A percentile compares a stretch with the other conserved stretches of the same genome.
These are phyloP conservation scores for Didymella sp. DNA, from an alignment of 2,329 filamentous ascomycete genomes.

Conservation along the genomic window DNA sequence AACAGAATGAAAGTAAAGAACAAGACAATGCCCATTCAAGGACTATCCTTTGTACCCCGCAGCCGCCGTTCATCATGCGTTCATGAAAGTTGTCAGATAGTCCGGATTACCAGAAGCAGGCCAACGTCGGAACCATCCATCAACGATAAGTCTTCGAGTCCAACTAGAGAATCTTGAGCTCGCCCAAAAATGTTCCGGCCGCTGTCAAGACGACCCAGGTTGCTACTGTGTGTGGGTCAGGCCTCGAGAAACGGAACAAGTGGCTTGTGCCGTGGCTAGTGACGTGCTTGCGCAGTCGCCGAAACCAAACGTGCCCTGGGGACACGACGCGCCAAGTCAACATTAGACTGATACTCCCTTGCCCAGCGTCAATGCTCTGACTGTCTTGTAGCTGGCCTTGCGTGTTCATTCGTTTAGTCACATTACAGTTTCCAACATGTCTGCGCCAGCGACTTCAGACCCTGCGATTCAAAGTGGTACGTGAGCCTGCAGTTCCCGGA, in stretches of 20 bases:
- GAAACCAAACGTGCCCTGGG: slow-evolving; percentile 33
- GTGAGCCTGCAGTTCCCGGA: slow-evolving; percentile 38
- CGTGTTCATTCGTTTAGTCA: slow-evolving; percentile 1
- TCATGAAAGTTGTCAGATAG: neutral
- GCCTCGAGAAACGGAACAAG: slow-evolving; percentile 11
- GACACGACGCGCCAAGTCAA: slow-evolving; percentile 49
- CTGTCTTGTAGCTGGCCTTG: slow-evolving; percentile 14
- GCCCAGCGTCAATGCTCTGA: slow-evolving; percentile 21
- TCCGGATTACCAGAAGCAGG: neutral
- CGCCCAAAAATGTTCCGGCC: neutral
- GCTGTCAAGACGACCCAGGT: neutral
- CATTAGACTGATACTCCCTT: slow-evolving; percentile 37
- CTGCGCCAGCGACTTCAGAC: slow-evolving; percentile 35
- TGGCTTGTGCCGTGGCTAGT: slow-evolving; percentile 36
- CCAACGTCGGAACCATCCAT: too few relatives aligned
- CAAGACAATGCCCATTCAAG: neutral
- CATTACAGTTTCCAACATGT: slow-evolving; percentile 33
- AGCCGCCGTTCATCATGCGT: neutral
- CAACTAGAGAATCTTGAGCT: neutral
- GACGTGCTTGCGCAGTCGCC: slow-evolving; percentile 33
- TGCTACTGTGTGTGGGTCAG: neutral
- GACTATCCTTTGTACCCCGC: slow-evolving; percentile 12
- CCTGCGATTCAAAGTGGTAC: slow-evolving; percentile 46
- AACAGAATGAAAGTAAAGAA: neutral
- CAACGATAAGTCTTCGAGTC: too few relatives aligned